A percentile compares a stretch with the other conserved stretches of the same genome.
Evolutionary conservation across 352 stramenopile genomes (phyloP).

Genomic region (Blastocystis sp.): DNA sequence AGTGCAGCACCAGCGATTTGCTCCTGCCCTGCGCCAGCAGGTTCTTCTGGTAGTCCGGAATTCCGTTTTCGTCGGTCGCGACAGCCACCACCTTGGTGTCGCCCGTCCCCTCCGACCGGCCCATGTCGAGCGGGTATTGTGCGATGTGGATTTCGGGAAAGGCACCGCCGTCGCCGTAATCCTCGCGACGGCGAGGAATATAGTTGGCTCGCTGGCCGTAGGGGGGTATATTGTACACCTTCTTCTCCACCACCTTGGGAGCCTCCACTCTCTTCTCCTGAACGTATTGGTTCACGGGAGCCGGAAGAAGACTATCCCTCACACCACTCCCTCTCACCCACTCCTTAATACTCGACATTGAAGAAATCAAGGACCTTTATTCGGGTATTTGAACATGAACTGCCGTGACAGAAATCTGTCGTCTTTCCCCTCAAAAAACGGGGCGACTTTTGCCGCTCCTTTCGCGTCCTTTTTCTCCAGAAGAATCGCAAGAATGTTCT

Average conservation of each 20-base stretch:
- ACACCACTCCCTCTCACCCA: background rate
- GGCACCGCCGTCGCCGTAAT: conserved; percentile 94
- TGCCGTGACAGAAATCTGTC: background rate
- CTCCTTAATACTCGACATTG: conserved; percentile 50
- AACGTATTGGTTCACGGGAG: conserved; percentile 53
- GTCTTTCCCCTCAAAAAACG: background rate
- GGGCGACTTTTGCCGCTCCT: background rate
- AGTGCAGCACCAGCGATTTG: conserved; percentile 71
- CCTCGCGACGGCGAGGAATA: conserved; percentile 73
- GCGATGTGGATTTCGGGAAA: conserved; percentile 96
- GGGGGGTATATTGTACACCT: conserved; percentile 68
- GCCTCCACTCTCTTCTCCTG: conserved; percentile 53
- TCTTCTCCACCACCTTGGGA: conserved; percentile 45
- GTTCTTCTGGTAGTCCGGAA: conserved; percentile 86
- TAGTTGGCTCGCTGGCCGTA: conserved; percentile 71
- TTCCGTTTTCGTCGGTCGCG: conserved; percentile 85
- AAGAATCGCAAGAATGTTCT: background rate
- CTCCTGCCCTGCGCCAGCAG: conserved; percentile 91
- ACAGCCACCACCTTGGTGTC: conserved; percentile 81
- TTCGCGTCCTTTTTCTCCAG: background rate
- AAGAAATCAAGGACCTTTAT: background rate
- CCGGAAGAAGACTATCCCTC: conserved; percentile 31
- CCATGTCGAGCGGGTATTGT: conserved; percentile 92
- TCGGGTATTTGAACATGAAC: conserved; percentile 16
- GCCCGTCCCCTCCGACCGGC: conserved; percentile 80